Evolutionary conservation across 192 early-diverging fungal species (phyloP).

Genomic region (Lobulomyces angularis): DNA sequence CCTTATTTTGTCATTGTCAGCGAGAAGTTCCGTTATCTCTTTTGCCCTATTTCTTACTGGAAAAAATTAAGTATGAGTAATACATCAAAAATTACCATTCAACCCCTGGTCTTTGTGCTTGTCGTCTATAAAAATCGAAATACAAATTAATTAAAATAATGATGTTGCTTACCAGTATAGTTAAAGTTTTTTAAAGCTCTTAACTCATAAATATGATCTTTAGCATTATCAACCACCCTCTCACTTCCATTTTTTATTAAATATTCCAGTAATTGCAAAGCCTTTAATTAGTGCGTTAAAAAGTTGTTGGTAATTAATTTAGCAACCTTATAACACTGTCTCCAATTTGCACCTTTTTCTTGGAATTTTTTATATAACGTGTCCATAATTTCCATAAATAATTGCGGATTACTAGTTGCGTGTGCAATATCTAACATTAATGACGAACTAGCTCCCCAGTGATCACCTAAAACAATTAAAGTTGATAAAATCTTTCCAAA

Average conservation of each 20-base stretch:
- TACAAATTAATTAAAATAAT: too few species aligned
- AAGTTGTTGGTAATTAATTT: constrained; percentile 5
- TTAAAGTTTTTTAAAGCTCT: constrained; percentile 80
- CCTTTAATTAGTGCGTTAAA: constrained; percentile 38
- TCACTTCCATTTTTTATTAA: constrained; percentile 90
- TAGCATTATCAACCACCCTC: constrained; percentile 77
- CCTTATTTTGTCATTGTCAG: constrained; percentile 63
- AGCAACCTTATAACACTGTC: constrained; percentile 84
- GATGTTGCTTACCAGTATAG: too few species aligned
- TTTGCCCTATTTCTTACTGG: constrained; percentile 76
- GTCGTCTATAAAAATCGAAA: too few species aligned
- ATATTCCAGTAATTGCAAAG: constrained; percentile 85
- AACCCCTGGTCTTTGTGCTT: constrained; percentile 96
- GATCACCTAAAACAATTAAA: not conserved
- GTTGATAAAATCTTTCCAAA: constrained; percentile 26
- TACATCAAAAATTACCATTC: constrained; percentile 52
- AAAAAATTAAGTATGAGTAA: not conserved
- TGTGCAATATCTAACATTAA: constrained; percentile 90
- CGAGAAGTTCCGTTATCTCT: constrained; percentile 74
- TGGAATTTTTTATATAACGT: constrained; percentile 77
- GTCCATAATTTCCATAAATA: constrained; percentile 81
- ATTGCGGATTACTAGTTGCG: constrained; percentile 12
- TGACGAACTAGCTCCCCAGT: constrained; percentile 82
- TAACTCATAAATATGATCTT: constrained; percentile 74
- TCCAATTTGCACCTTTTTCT: constrained; percentile 77